Evolutionary conservation across 2,329 filamentous ascomycete species (phyloP).

Genomic region (Epichloe bromicola): DNA sequence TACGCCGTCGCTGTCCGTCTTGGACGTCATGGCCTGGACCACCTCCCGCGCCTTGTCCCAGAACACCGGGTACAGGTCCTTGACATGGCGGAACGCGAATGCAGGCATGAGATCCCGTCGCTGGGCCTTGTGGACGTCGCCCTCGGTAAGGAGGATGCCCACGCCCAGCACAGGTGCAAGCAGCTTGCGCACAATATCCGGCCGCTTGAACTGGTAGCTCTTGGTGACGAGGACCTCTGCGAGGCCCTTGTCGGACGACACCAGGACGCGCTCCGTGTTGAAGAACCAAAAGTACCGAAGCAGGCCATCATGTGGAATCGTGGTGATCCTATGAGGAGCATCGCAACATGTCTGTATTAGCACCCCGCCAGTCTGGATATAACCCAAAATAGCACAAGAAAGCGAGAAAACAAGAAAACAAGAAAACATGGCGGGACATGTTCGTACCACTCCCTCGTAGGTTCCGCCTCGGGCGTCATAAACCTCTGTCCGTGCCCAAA

Average conservation of each 20-base stretch:
- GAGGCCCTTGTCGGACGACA: conserved; percentile 51
- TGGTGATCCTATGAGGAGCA: conserved; percentile 37
- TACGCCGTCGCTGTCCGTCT: conserved; percentile 18
- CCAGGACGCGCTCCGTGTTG: conserved; percentile 49
- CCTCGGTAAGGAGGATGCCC: conserved; percentile 69
- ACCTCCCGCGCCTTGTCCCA: conserved; percentile 65
- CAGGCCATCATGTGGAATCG: conserved; percentile 53
- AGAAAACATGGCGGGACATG: background rate
- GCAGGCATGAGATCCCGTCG: conserved; percentile 69
- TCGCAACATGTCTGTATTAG: conserved; percentile 16
- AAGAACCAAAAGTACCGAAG: conserved; percentile 52
- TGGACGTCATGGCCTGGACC: conserved; percentile 43
- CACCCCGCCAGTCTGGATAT: background rate
- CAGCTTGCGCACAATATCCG: conserved; percentile 35
- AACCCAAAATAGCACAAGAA: background rate
- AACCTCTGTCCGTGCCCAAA: conserved; percentile 36
- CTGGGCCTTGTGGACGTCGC: conserved; percentile 78
- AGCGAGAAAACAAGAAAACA: too few species aligned
- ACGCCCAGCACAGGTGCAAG: conserved; percentile 54
- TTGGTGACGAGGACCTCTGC: conserved; percentile 56
- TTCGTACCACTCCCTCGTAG: conserved; percentile 34
- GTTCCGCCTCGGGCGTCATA: conserved; percentile 25
- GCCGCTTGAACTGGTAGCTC: conserved; percentile 59
- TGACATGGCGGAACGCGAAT: conserved; percentile 76
- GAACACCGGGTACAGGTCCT: conserved; percentile 72